Evolutionary conservation across 2,329 filamentous ascomycete genomes (phyloP).

Genomic region (Anthostomella pinea): DNA sequence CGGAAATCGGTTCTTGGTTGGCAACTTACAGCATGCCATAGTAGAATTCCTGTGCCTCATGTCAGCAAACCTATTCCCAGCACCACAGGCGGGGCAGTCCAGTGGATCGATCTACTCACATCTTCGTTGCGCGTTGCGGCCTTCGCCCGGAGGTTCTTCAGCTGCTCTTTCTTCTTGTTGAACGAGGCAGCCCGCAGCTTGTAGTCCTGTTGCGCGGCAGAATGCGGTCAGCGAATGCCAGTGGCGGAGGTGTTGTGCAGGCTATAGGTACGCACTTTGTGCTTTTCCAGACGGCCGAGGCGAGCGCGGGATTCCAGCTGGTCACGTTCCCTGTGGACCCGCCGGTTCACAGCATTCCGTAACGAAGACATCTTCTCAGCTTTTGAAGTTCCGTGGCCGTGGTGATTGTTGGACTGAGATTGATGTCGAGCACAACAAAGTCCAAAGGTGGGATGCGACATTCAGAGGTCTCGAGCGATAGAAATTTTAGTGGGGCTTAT

Average conservation of each 20-base stretch:
- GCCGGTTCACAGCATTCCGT: constrained; percentile 68
- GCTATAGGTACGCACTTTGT: constrained; percentile 60
- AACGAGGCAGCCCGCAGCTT: constrained; percentile 63
- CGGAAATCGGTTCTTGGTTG: too few relatives aligned
- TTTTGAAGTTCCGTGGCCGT: too few relatives aligned
- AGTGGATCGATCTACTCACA: constrained; percentile 32
- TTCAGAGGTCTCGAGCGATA: too few relatives aligned
- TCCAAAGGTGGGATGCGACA: constrained; percentile 2
- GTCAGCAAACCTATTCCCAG: too few relatives aligned
- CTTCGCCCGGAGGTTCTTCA: constrained; percentile 59
- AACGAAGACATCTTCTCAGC: constrained; percentile 38
- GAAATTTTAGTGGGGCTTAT: constrained; percentile 17
- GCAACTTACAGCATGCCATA: constrained; percentile 69
- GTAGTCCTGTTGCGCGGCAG: constrained; percentile 49
- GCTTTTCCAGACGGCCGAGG: constrained; percentile 92
- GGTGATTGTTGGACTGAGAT: not conserved
- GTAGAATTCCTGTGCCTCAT: constrained; percentile 63
- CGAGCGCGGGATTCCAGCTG: constrained; percentile 77
- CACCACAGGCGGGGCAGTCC: not conserved
- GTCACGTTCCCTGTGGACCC: constrained; percentile 85
- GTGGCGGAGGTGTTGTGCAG: not conserved
- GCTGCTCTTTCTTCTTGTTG: constrained; percentile 61
- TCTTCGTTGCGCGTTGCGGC: constrained; percentile 66
- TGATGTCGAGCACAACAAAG: not conserved
- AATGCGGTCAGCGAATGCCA: not conserved